phyloP scores from a whole-genome alignment of 192 early-diverging fungal genomes.

The Kickxella alabastrina region DNA sequence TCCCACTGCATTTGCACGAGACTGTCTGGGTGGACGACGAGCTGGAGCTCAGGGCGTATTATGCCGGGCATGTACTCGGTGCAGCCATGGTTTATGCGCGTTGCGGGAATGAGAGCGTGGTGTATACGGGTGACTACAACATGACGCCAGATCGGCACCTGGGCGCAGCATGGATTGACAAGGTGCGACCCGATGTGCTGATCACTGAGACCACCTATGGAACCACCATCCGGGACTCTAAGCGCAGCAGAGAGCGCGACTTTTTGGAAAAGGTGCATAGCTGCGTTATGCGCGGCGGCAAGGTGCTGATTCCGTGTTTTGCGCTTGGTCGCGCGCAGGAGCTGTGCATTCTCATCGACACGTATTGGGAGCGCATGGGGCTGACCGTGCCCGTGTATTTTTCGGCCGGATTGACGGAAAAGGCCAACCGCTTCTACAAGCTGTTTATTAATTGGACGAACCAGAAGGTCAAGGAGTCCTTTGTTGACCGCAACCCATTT shows the following conservation, averaged over 20 bases:
- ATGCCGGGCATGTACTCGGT: constrained; percentile 97
- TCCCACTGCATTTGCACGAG: constrained; percentile 79
- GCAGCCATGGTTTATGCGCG: constrained; percentile 93
- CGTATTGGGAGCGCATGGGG: constrained; percentile 93
- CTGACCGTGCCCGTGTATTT: constrained; percentile 90
- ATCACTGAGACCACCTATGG: constrained; percentile 98
- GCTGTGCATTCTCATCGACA: constrained; percentile 91
- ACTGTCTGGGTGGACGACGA: constrained; percentile 82
- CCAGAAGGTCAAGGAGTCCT: constrained; percentile 91
- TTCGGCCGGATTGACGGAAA: constrained; percentile 89
- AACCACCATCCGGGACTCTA: constrained; percentile 92
- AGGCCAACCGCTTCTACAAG: constrained; percentile 95
- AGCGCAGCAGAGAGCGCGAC: constrained; percentile 85
- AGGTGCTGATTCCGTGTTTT: constrained; percentile 97
- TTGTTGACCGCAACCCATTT: constrained; percentile 94
- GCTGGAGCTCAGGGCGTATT: constrained; percentile 79
- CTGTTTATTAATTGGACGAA: constrained; percentile 98
- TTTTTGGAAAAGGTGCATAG: constrained; percentile 87
- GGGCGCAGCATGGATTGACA: constrained; percentile 95
- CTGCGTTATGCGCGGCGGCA: constrained; percentile 73
- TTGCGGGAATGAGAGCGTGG: constrained; percentile 66
- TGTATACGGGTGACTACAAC: constrained; percentile 88
- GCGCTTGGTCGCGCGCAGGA: constrained; percentile 97
- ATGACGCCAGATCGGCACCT: constrained; percentile 90
- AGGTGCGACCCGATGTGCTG: constrained; percentile 82